Base-by-base conservation (phyloP, 2,329 filamentous ascomycete genomes). In the Trematosphaeria pertusa region DNA sequence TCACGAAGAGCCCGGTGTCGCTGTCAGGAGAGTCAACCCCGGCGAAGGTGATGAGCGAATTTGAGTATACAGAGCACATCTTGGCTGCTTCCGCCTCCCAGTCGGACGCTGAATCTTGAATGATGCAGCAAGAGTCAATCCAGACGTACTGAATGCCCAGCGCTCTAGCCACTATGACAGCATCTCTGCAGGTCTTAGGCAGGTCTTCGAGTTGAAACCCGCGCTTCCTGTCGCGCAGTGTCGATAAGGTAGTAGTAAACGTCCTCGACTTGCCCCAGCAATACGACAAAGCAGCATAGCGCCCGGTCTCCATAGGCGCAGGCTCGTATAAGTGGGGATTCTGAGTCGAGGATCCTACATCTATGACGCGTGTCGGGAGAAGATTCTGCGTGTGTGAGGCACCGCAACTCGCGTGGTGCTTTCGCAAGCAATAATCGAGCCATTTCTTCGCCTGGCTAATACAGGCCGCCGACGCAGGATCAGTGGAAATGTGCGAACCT, bases 101-200 rank as follows among this genome's bases (percentile, higher is more conserved):
- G 24, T 53, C 50, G 3, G 9, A 15, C 2, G 12, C 3, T 2
- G 26, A 35, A 34, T 50, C 46, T 32, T 53, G 46, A 4, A 48
- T 22, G 17, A 52, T 52, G 32, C 45, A 48, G 2, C 48, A 8
- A 8, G 24, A 39, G 26, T 52, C 50, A 11, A 52, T 49, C 50
- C 50, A 52, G 32, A 52, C 19, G 24, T 42, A 52, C 17, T 34
- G 12, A 1, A 52, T 46, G 14, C 21, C 26, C 15, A 50, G 24
- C 22, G 10, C 20, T 11, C 42, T 18, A 22, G 50, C 35, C 4
- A 44, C 19, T 3, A 38, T 11, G 9, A 52, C 17, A 17, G 51
- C 48, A 33, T 54, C 45, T 11, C 37, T 36, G 18, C 28, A 43
- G 4, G 46, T 53, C 12, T 43, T 45, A 4, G 50, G 50, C 4